phyloP scores from a whole-genome alignment of 495 filamentous ascomycete species.

The Talaromyces borbonicus region DNA sequence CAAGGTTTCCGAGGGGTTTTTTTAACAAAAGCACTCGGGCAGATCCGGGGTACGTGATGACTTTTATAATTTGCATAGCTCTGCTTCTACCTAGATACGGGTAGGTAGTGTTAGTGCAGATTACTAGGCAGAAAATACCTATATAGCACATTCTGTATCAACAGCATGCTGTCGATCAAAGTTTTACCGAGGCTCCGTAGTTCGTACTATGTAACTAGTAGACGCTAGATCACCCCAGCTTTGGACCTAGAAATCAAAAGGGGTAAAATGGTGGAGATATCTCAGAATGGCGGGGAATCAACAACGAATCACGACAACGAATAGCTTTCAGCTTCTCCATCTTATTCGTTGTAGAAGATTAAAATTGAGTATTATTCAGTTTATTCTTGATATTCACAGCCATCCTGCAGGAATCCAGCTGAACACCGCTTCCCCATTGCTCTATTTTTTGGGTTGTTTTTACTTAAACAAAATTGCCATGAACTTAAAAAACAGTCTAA shows the following conservation, averaged over 20 bases:
- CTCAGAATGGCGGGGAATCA: neutral
- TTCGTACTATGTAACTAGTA: too few relatives aligned
- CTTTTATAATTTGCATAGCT: too few relatives aligned
- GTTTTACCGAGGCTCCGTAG: neutral
- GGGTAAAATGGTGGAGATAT: neutral
- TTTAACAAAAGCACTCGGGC: too few relatives aligned
- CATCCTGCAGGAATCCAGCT: neutral
- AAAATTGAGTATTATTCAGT: too few relatives aligned
- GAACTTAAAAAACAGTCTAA: too few relatives aligned
- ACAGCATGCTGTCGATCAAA: neutral
- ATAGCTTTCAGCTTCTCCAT: neutral
- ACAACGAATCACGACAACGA: neutral
- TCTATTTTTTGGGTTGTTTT: too few relatives aligned
- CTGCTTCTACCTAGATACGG: too few relatives aligned
- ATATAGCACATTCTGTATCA: neutral
- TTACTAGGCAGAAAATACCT: too few relatives aligned
- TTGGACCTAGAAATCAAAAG: neutral
- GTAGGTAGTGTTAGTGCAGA: too few relatives aligned
- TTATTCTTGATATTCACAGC: neutral
- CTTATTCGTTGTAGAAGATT: neutral
- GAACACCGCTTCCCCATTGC: too few relatives aligned
- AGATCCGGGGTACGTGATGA: neutral
- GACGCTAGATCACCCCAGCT: neutral
- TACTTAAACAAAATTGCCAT: too few relatives aligned
- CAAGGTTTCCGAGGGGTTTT: neutral